Conservation (phyloP, 306 rosid species). For the Betula pendula region DNA sequence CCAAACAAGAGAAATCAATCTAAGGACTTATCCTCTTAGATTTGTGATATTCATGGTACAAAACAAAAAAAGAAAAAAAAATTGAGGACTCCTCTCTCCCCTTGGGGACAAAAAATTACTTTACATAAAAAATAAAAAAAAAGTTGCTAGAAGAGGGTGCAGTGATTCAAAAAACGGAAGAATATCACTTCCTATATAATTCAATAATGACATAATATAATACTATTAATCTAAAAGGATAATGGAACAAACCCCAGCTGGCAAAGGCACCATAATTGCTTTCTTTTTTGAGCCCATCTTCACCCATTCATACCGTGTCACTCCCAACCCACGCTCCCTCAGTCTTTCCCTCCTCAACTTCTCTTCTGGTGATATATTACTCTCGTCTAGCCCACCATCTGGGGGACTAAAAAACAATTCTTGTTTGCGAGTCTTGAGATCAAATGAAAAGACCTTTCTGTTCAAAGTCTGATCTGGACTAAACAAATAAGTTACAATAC, state of each 20-base stretch:
- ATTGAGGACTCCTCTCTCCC: too few relatives aligned
- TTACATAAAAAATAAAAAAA: neutral
- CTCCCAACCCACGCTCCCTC: slow-evolving; percentile 96
- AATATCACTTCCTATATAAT: neutral
- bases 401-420: slow-evolving; percentile 81
- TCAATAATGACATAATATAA: neutral
- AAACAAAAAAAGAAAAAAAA: neutral
- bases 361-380: slow-evolving; percentile 83
- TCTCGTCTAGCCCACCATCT: slow-evolving; percentile 89
- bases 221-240: slow-evolving; percentile 10
- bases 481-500: slow-evolving; percentile 58
- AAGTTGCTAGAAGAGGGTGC: neutral
- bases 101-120: too few relatives aligned
- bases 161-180: neutral
- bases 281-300: slow-evolving; percentile 64
- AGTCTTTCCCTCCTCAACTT: slow-evolving; percentile 94
- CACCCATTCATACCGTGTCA: slow-evolving; percentile 92
- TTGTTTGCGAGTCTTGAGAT: slow-evolving; percentile 57
- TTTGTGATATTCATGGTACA: neutral
- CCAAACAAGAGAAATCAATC: neutral
- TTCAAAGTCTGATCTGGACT: slow-evolving; percentile 80
- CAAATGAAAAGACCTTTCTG: slow-evolving; percentile 64
- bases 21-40: neutral
- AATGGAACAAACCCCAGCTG: slow-evolving; percentile 80
- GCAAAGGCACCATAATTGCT: slow-evolving; percentile 86